Base-by-base conservation (phyloP, 805 yeast genomes). In the Myxozyma geophila region DNA sequence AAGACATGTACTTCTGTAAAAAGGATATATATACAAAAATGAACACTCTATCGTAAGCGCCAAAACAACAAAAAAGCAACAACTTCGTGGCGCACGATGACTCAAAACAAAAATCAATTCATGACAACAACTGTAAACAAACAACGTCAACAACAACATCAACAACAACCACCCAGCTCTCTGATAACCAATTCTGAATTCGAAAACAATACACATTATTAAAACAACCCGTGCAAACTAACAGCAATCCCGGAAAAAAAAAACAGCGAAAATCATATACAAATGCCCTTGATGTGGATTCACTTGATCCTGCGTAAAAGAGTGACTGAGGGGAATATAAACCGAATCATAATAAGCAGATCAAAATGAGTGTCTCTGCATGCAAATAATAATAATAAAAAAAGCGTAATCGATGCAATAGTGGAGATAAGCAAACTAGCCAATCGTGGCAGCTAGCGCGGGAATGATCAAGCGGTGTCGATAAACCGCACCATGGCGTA, bases 401-500 rank as follows among this genome's bases (percentile, higher is more conserved):
- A n/a, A 10, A 33, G 17, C 10, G 35, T 19, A 33, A 35, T 15
- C 6, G 21, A 8, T 17, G 33, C 8, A 43, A 28, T 17, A 17
- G 37, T 36, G 47, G 23, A 17, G n/a, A 7, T 12, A 21, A 39
- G 28, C n/a, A 43, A 33, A 35, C 28, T 12, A 50, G 40, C 1
- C 10, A 19, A 23, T 40, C 50, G 10, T 9, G 21, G 19, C 50
- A 5, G 19, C 35, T 15, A n/a, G n/a, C 5, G 9, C 21, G 33
- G 48, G 13, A 6, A 10, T n/a, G 36, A 54, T 36, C 36, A 49
- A 9, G 59, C 63, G 13, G 52, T 43, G 46, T 87, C 97, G 65
- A 93, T 86, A 67, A 87, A 75, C 74, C 86, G 88, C 40, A 93
- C 99, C 74, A 92, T 83, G 51, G 85, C 85, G 96, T 97, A 93